Conservation (phyloP, 495 filamentous ascomycete species). For the Pyrenula aspistea region DNA sequence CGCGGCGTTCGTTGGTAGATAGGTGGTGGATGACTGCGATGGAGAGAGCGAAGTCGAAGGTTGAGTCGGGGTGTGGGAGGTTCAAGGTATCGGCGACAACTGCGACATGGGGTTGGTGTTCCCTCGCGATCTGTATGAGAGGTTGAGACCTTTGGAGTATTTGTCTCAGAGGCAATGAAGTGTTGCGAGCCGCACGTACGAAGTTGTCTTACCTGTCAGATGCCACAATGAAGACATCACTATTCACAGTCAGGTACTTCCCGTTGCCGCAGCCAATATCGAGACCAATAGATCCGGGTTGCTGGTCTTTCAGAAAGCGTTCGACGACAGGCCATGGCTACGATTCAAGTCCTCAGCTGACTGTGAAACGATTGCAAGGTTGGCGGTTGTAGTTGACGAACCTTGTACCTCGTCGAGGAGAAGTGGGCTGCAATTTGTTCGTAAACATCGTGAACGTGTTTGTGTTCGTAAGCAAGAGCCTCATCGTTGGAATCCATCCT, state of each 20-base stretch:
- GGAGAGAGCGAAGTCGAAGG: constrained; percentile 88
- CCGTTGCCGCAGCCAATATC: constrained; percentile 92
- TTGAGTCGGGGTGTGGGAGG: constrained; percentile 53
- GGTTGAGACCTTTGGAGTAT: constrained; percentile 40
- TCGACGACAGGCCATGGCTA: constrained; percentile 91
- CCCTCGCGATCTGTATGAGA: constrained; percentile 59
- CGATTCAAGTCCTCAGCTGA: neutral
- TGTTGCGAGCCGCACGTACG: neutral
- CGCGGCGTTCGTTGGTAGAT: constrained; percentile 64
- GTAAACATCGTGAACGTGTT: constrained; percentile 88
- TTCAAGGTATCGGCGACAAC: constrained; percentile 60
- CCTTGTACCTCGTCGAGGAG: constrained; percentile 89
- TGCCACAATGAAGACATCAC: constrained; percentile 67
- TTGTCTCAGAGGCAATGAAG: neutral
- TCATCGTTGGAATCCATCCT: constrained; percentile 1
- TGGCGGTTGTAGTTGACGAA: constrained; percentile 15
- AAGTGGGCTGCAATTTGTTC: constrained; percentile 92
- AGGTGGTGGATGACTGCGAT: constrained; percentile 94
- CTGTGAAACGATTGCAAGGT: neutral
- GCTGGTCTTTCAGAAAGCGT: constrained; percentile 55
- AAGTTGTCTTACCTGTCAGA: constrained; percentile 58
- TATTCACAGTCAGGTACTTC: constrained; percentile 80
- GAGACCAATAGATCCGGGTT: constrained; percentile 67
- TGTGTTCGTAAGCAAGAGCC: constrained; percentile 55
- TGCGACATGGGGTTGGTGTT: constrained; percentile 48